phyloP scores from a whole-genome alignment of 805 yeast species.

The Candida multigemmis region DNA sequence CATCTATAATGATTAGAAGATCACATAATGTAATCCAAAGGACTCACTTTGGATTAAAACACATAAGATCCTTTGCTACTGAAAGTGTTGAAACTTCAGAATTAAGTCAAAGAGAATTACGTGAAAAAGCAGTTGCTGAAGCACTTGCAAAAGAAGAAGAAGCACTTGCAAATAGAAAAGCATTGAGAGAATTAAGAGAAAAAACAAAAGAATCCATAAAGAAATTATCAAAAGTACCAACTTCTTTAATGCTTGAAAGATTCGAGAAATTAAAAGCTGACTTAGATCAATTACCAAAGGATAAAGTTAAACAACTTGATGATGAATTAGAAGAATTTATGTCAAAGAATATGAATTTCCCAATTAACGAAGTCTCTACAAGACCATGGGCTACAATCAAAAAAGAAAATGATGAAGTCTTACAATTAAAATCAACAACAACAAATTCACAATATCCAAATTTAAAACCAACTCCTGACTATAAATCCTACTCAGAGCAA shows the following conservation, averaged over 20 bases:
- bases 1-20: no score
- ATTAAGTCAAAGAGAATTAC: conserved; percentile 16
- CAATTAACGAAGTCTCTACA: conserved; percentile 14
- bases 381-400: conserved; percentile 24
- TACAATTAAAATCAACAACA: conserved; percentile 19
- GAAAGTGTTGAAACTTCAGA: conserved; percentile 4
- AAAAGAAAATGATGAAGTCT: conserved; percentile 5
- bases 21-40: no score
- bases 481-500: conserved; percentile 64
- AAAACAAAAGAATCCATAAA: conserved; percentile 17
- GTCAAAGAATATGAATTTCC: conserved; percentile 22
- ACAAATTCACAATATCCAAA: conserved; percentile 44
- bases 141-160: conserved; percentile 36
- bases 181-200: conserved; percentile 21
- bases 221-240: conserved; percentile 25
- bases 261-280: conserved; percentile 20
- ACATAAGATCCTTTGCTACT: background rate
- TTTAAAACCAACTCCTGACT: conserved; percentile 49
- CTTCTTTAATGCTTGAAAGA: conserved; percentile 18
- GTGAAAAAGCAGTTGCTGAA: conserved; percentile 33
- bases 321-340: conserved; percentile 31
- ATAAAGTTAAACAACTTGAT: conserved; percentile 29
- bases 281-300: conserved; percentile 16
- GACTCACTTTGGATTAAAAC: no score
- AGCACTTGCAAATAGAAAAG: conserved; percentile 23